These are phyloP conservation scores for Daldinia sp. DNA, from an alignment of 2,329 filamentous ascomycete genomes.

Conservation along the genomic window DNA sequence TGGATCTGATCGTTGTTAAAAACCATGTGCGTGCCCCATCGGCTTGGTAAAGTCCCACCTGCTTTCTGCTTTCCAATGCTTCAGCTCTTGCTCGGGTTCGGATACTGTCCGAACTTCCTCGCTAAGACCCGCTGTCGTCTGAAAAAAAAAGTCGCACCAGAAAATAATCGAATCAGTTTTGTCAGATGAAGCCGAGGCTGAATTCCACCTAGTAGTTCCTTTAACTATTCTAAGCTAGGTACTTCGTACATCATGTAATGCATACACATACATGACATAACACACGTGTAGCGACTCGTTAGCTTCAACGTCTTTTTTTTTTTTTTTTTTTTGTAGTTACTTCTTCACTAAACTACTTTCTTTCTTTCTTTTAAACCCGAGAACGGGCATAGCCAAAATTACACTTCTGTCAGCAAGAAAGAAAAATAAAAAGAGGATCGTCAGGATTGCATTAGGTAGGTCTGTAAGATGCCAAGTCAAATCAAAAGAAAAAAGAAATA, in stretches of 20 bases:
- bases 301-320: slow-evolving; percentile 1
- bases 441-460: not conserved
- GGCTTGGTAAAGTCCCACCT: slow-evolving; percentile 37
- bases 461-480: not conserved
- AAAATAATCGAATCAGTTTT: slow-evolving; percentile 26
- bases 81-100: slow-evolving; percentile 39
- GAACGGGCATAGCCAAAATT: slow-evolving; percentile 3
- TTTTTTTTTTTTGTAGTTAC: not conserved
- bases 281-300: slow-evolving; percentile 6
- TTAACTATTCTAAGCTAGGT: not conserved
- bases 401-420: not conserved
- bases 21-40: slow-evolving; percentile 39
- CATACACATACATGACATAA: slow-evolving; percentile 6
- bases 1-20: slow-evolving; percentile 37
- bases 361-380: not conserved
- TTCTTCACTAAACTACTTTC: not conserved
- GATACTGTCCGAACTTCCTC: slow-evolving; percentile 9
- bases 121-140: slow-evolving; percentile 17
- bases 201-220: not conserved
- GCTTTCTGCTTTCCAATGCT: slow-evolving; percentile 3
- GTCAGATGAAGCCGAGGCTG: slow-evolving; percentile 7
- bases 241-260: not conserved
- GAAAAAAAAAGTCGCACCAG: slow-evolving; percentile 15
- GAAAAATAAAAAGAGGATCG: slow-evolving; percentile 3
- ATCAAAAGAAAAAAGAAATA: slow-evolving; percentile 7